Base-by-base conservation (phyloP, 371 early-diverging fungal species). In the Gilbertella persicaria region DNA sequence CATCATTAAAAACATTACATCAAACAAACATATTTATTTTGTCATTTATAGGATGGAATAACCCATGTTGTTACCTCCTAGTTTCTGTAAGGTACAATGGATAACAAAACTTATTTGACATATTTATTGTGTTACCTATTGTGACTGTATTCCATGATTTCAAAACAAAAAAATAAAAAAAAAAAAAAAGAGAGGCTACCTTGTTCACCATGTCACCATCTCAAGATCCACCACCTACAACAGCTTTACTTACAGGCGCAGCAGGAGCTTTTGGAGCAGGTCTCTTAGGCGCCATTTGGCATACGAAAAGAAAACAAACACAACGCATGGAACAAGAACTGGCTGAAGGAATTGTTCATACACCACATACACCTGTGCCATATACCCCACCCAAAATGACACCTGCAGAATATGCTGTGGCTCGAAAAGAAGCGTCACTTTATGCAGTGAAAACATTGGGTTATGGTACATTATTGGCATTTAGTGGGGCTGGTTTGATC, bases 401-500 rank as follows among this genome's bases (percentile, higher is more conserved):
- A 45, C 66, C 74, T 1, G 74, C 60, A 8, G 68, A 78, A 62
- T 66, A 64, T 37, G 72, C 67, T 8, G 35, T 69, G 25, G 67
- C 79, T 2, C 69, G 67, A 48, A 45, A 58, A 23, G 69, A 75
- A 13, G 79, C 75, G 4, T 46, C 58, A 2, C 50, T 68, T 5
- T 78, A 55, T 58, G 75, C 79, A 10, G 48, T 78, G 51, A 70
- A 73, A 35, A 63, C 73, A 4, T 64, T 78, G 1, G 73, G 73
- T 1, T 69, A 69, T 23, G 79, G 79, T 16, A 75, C 79, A 1
- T 38, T 75, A 19, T 39, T 74, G 23, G 79, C 79, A 0, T 58
- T 67, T n/a, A 53, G 60, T 10, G 68, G 69, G 13, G 64, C 63
- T 2, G 75, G 75, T 17, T 30, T 69, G 8, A 25, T 78, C 13